phyloP scores from a whole-genome alignment of 495 filamentous ascomycete species.

The Aspergillus nidulans region DNA sequence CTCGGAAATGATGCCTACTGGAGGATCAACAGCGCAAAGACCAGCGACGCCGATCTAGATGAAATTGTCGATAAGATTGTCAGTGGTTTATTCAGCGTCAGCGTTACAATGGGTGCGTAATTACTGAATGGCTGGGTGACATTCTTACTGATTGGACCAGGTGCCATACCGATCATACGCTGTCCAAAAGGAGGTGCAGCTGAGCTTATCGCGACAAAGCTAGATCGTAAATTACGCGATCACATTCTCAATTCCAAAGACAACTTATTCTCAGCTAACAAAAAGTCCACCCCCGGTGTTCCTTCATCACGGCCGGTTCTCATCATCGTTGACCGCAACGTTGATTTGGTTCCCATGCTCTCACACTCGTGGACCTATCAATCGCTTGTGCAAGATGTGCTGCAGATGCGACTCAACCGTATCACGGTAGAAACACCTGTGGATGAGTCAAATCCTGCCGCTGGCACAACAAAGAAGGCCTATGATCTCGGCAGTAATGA shows the following conservation, averaged over 20 bases:
- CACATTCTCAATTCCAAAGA: constrained; percentile 97
- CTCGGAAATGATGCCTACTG: constrained; percentile 88
- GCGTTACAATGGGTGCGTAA: constrained; percentile 84
- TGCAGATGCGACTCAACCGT: constrained; percentile 91
- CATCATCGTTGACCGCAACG: constrained; percentile 87
- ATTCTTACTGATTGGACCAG: constrained; percentile 32
- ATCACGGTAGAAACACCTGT: constrained; percentile 83
- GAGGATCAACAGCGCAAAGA: constrained; percentile 88
- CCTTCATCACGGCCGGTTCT: constrained; percentile 75
- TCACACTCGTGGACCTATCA: constrained; percentile 99
- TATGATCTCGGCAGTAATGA: constrained; percentile 90
- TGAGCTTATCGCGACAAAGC: constrained; percentile 87
- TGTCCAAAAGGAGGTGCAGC: constrained; percentile 89
- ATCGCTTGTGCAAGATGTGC: constrained; percentile 89
- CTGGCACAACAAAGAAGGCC: constrained; percentile 68
- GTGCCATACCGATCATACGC: constrained; percentile 87
- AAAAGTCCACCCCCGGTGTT: constrained; percentile 51
- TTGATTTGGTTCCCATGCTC: constrained; percentile 96
- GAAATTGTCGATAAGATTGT: constrained; percentile 83
- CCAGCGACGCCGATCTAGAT: constrained; percentile 86
- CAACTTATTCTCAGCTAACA: constrained; percentile 71
- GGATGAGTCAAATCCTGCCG: constrained; percentile 69
- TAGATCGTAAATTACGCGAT: constrained; percentile 93
- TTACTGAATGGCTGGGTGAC: not conserved
- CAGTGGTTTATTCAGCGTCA: constrained; percentile 91